Base-by-base conservation (phyloP, 2,329 filamentous ascomycete genomes). In the Trichophyton rubrum region DNA sequence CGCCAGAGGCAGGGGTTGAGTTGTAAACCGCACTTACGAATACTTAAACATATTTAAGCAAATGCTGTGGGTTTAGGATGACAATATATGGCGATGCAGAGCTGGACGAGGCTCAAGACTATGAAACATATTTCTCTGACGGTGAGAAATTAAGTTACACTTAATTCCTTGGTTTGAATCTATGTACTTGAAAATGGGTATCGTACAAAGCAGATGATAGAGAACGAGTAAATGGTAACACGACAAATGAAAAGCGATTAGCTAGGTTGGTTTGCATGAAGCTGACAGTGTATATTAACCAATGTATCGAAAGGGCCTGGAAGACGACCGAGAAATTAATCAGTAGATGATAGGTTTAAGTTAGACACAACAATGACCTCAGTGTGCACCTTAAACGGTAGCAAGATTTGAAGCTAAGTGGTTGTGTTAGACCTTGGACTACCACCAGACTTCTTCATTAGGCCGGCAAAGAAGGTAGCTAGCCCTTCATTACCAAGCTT, bases 401-500 rank as follows among this genome's bases (percentile, higher is more conserved):
- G 33, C 22, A 30, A 11, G n/a, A 30, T 5, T 57, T 57, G 40
- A n/a, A 17, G 40, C n/a, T 43, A 57, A n/a, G 55, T 49, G 17
- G 57, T 70, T 8, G 72, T 71, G 61, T 72, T 74, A 20, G 72
- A 70, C 45, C 73, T 73, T 17, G 74, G 72, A 61, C 67, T 69
- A 38, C 69, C 65, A 7, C 67, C 66, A 15, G 73, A 70, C 64
- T 79, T 82, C 68, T 81, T 83, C 70, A 83, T 79, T 53, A 85
- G 72, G 9, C 78, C 79, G 11, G 78, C 79, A 67, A 85, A 85
- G 70, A 85, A 85, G 61, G 77, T 80, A 57, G 81, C 81, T 62
- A 85, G 70, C 35, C 79, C 79, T 70, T 85, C 81, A 57, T 83
- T 81, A 63, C 84, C 80, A n/a, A 75, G 74, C 69, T 82, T 81